These are phyloP conservation scores for Colletotrichum incanum DNA, from an alignment of 2,329 filamentous ascomycete species.

Conservation along the genomic window DNA sequence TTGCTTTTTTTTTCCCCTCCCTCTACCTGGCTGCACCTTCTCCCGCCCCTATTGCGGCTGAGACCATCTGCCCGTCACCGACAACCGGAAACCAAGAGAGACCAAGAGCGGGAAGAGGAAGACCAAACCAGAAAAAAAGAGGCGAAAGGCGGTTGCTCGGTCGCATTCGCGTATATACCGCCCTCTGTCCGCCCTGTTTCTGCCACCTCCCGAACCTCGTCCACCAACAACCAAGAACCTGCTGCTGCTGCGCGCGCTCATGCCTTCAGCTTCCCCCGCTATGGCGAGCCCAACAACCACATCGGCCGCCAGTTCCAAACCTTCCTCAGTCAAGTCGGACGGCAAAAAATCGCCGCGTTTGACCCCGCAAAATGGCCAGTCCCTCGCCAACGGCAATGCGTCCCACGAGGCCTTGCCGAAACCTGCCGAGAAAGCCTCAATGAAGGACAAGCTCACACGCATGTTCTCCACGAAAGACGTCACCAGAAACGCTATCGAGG, in stretches of 20 bases:
- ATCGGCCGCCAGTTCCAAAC: constrained; percentile 63
- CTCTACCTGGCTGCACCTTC: constrained; percentile 16
- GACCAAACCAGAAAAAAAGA: constrained; percentile 8
- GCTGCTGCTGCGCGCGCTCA: constrained; percentile 24
- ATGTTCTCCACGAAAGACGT: constrained; percentile 76
- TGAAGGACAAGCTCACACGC: constrained; percentile 76
- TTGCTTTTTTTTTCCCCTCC: not conserved
- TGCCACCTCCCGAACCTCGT: constrained; percentile 15
- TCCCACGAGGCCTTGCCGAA: constrained; percentile 52
- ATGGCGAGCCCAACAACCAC: constrained; percentile 42
- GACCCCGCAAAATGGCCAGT: constrained; percentile 57
- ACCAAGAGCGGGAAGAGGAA: not conserved
- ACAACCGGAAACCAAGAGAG: constrained; percentile 22
- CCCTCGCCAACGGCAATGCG: constrained; percentile 44
- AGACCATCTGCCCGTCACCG: constrained; percentile 34
- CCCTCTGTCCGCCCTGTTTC: constrained; percentile 15
- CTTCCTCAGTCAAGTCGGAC: constrained; percentile 65
- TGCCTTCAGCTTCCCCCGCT: constrained; percentile 39
- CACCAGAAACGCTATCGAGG: constrained; percentile 54
- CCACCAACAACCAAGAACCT: constrained; percentile 11
- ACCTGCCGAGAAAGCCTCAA: constrained; percentile 69
- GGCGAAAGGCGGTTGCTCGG: constrained; percentile 21
- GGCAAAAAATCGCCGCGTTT: constrained; percentile 57
- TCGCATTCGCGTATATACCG: constrained; percentile 40
- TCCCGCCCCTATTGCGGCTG: constrained; percentile 27